A percentile compares a stretch with the other conserved stretches of the same genome.
Conservation (phyloP, 176 grass and related monocot species). For the Eragrostis nindensis region DNA sequence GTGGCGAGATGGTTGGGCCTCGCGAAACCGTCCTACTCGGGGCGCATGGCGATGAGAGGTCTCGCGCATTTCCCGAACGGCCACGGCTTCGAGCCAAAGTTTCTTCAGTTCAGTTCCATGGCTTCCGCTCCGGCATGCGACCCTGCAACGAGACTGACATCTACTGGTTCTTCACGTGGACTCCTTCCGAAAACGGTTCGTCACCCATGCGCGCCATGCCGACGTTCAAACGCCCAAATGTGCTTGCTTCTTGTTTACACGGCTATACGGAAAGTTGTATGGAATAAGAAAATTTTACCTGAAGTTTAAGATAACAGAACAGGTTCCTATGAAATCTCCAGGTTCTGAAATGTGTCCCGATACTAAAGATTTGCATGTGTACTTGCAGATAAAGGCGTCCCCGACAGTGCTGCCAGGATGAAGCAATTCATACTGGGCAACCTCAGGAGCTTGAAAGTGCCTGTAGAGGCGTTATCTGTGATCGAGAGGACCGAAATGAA, state of each 20-base stretch:
- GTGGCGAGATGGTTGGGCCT: conserved; percentile 65
- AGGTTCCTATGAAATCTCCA: neutral
- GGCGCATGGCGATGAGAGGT: conserved; percentile 57
- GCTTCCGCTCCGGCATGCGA: conserved; percentile 50
- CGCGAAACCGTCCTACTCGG: conserved; percentile 43
- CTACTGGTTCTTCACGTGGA: conserved; percentile 88
- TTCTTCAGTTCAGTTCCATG: conserved; percentile 47
- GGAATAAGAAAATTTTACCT: too few relatives aligned
- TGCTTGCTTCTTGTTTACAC: too few relatives aligned
- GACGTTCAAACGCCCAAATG: neutral
- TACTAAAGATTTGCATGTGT: neutral
- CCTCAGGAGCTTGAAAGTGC: conserved; percentile 38
- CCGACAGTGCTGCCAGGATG: conserved; percentile 41
- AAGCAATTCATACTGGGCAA: conserved; percentile 49
- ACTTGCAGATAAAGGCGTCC: conserved; percentile 38
- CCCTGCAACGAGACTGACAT: conserved; percentile 57
- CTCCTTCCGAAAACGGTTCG: conserved; percentile 33
- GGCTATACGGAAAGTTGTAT: too few relatives aligned
- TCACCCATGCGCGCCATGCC: neutral
- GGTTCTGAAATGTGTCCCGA: neutral
- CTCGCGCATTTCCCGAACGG: conserved; percentile 47
- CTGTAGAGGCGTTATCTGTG: conserved; percentile 33
- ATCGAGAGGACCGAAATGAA: conserved; percentile 59
- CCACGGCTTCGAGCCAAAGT: conserved; percentile 57
- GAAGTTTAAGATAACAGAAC: too few relatives aligned